These are phyloP conservation scores for Volvox africanus DNA, from an alignment of 139 green algal genomes.

Conservation along the genomic window DNA sequence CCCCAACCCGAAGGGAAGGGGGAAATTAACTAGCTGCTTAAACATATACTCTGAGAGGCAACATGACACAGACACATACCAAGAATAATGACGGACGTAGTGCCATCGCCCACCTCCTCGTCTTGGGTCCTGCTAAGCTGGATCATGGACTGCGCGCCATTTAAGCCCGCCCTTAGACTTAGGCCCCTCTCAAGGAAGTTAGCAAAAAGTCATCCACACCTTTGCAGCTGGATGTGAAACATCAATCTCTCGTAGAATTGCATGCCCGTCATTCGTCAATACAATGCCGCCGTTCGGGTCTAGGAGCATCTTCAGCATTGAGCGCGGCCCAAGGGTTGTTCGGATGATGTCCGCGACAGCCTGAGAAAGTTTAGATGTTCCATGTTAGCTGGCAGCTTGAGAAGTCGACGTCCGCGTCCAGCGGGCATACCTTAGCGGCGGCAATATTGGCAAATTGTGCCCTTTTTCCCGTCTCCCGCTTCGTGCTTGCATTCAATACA, in stretches of 20 bases:
- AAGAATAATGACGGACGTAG: constrained; percentile 99
- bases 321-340: constrained; percentile 95
- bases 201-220: constrained; percentile 54
- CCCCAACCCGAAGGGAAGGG: too few species aligned
- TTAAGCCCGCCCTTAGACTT: neutral
- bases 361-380: constrained; percentile 58
- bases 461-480: constrained; percentile 94
- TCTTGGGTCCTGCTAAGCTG: constrained; percentile 98
- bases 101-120: constrained; percentile 99
- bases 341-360: constrained; percentile 97
- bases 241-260: constrained; percentile 98
- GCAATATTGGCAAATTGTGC: constrained; percentile 96
- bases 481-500: constrained; percentile 83
- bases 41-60: neutral
- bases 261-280: constrained; percentile 99
- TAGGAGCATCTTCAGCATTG: constrained; percentile 99
- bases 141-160: constrained; percentile 92
- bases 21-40: too few species aligned
- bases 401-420: neutral
- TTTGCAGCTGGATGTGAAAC: constrained; percentile 98
- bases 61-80: constrained; percentile 53
- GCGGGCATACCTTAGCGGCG: constrained; percentile 89
- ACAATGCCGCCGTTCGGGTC: constrained; percentile 97
- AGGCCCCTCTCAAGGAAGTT: neutral
- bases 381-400: neutral